Evolutionary conservation across 192 early-diverging fungal species (phyloP), one percentile per base, ranked within the genome.

Genomic region (Coemansia sp.): DNA sequence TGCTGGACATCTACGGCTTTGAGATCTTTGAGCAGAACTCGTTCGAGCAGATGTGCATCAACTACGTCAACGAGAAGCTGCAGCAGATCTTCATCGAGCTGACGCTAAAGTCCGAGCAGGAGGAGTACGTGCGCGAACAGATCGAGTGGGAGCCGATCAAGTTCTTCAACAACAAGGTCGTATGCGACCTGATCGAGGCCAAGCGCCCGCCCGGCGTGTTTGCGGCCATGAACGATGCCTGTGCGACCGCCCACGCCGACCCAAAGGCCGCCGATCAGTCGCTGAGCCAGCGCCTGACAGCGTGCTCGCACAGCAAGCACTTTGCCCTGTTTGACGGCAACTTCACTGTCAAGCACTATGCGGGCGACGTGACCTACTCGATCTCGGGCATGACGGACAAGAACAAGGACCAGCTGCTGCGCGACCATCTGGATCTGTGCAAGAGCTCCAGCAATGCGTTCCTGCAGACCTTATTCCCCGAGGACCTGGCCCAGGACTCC

Each of bases 81-180:
- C 96, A 99, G 60, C 94, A 98, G 57, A 94, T 99, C 57, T 99
- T 99, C 56, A 99, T 99, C 46, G 93, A 98, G 72, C 70, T 99
- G 38, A 99, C 96, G 18, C 78, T 99, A 30, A 98, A 99, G 75
- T 82, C 90, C 6, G 96, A 99, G 75, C 96, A 98, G 78, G 94
- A 98, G 74, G 96, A 98, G 64, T 98, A 98, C 54, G 84, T 90
- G 42, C 76, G 82, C 35, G 96, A 99, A 76, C 82, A 89, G 44
- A 99, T 99, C 64, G 66, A 93, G 56, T 99, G 96, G 96, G 93
- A 90, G 11, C 94, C 93, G n/a, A 99, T 99, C 54, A 86, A 92
- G 45, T 99, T 90, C 64, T 99, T 99, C 76, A 98, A 99, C 78
- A 99, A 99, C 75, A 96, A 96, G 74, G 79, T 99, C 30, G 96